Evolutionary conservation across 352 stramenopile genomes (phyloP).

Genomic region (Phytophthora cactorum): DNA sequence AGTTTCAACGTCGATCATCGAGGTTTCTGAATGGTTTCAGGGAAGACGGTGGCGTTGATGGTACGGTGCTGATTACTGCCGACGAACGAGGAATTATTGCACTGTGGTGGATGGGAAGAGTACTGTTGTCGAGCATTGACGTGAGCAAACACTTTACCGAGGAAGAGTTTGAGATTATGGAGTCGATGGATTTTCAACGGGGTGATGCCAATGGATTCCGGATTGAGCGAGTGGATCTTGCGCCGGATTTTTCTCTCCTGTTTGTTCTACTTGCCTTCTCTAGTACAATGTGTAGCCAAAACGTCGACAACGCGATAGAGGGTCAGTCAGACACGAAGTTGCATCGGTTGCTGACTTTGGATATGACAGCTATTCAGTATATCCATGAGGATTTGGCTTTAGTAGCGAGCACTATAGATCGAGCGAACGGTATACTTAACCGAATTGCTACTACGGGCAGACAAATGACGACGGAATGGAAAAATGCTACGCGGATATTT

Average conservation of each 20-base stretch:
- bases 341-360: slow-evolving; percentile 48
- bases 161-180: slow-evolving; percentile 21
- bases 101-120: slow-evolving; percentile 70
- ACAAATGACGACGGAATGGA: slow-evolving; percentile 71
- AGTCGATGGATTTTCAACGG: slow-evolving; percentile 12
- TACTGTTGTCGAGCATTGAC: slow-evolving; percentile 55
- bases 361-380: slow-evolving; percentile 37
- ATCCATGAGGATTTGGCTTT: slow-evolving; percentile 43
- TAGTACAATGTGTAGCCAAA: not conserved
- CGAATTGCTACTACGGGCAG: slow-evolving; percentile 33
- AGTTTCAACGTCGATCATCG: slow-evolving; percentile 43
- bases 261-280: slow-evolving; percentile 42
- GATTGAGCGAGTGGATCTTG: slow-evolving; percentile 45
- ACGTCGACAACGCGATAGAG: not conserved
- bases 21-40: slow-evolving; percentile 34
- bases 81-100: slow-evolving; percentile 46
- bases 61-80: slow-evolving; percentile 60
- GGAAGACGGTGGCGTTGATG: not conserved
- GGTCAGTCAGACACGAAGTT: slow-evolving; percentile 6
- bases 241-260: slow-evolving; percentile 45
- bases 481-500: slow-evolving; percentile 78
- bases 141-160: slow-evolving; percentile 38
- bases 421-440: slow-evolving; percentile 38
- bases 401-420: slow-evolving; percentile 35
- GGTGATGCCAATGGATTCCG: slow-evolving; percentile 15